phyloP scores from a whole-genome alignment of 768 basidiomycete species.

The Punctularia strigosozonata region DNA sequence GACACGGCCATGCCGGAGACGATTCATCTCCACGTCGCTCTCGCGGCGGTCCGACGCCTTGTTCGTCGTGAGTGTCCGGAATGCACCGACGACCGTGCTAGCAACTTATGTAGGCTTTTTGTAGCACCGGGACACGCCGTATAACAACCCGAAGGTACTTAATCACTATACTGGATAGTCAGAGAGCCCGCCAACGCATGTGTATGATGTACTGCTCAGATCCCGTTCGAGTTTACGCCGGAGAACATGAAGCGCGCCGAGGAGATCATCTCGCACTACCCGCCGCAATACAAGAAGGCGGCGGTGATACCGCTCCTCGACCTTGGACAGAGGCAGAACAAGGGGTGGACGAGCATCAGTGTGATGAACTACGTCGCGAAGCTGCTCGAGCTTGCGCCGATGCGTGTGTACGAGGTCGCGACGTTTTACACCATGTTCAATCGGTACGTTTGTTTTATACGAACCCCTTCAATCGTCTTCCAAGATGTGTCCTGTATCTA shows the following conservation, averaged over 20 bases:
- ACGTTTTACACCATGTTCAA: conserved; percentile 99
- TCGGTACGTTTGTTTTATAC: conserved; percentile 41
- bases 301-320: conserved; percentile 95
- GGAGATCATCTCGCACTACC: conserved; percentile 88
- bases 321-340: conserved; percentile 94
- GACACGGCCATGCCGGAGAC: no score
- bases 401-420: conserved; percentile 99
- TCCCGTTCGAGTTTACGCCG: conserved; percentile 75
- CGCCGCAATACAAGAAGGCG: conserved; percentile 97
- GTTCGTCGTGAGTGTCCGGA: conserved; percentile 57
- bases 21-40: conserved; percentile 28
- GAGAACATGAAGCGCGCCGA: conserved; percentile 80
- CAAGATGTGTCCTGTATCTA: no score
- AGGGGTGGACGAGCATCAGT: conserved; percentile 95
- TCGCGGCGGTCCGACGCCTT: conserved; percentile 67
- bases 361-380: conserved; percentile 99
- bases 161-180: not conserved
- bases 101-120: conserved; percentile 10
- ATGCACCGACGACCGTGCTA: conserved; percentile 1
- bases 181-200: not conserved
- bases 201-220: conserved; percentile 30
- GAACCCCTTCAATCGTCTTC: not conserved
- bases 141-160: conserved; percentile 84
- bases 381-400: conserved; percentile 86
- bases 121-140: conserved; percentile 88